These are phyloP conservation scores for Jamesozyma gamospora DNA, from an alignment of 805 yeast species.

Conservation along the genomic window DNA sequence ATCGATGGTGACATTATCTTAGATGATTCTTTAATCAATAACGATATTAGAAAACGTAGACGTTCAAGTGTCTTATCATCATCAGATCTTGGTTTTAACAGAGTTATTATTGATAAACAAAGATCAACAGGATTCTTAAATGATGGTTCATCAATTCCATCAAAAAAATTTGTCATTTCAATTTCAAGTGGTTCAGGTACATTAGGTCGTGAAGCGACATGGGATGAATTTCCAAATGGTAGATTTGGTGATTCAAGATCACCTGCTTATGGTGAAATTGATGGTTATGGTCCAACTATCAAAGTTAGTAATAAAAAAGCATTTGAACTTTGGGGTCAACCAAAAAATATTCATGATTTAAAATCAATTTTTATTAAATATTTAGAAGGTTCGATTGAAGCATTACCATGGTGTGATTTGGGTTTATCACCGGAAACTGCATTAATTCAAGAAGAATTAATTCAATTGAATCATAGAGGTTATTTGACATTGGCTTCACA, in stretches of 20 bases:
- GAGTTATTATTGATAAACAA: slow-evolving; percentile 26
- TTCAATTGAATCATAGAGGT: slow-evolving; percentile 63
- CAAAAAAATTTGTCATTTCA: slow-evolving; percentile 54
- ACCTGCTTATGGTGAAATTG: slow-evolving; percentile 96
- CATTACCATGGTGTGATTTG: slow-evolving; percentile 86
- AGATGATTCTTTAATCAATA: slow-evolving; percentile 15
- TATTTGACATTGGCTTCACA: slow-evolving; percentile 89
- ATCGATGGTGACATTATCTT: slow-evolving; percentile 27
- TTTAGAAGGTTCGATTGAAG: slow-evolving; percentile 62
- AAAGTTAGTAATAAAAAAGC: slow-evolving; percentile 65
- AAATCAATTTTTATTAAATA: slow-evolving; percentile 60
- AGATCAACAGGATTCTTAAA: slow-evolving; percentile 12
- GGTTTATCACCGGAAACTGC: slow-evolving; percentile 85
- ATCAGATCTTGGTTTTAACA: slow-evolving; percentile 33
- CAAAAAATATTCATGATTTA: slow-evolving; percentile 50
- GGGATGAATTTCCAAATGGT: slow-evolving; percentile 97
- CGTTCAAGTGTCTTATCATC: slow-evolving; percentile 24
- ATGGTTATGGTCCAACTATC: slow-evolving; percentile 90
- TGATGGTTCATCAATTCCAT: slow-evolving; percentile 23
- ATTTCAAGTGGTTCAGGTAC: slow-evolving; percentile 79
- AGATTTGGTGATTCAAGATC: slow-evolving; percentile 91
- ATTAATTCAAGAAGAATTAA: slow-evolving; percentile 81
- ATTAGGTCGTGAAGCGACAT: slow-evolving; percentile 79
- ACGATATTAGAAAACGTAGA: slow-evolving; percentile 21
- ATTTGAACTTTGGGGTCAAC: slow-evolving; percentile 70